Evolutionary conservation across 305 asterid species (phyloP).

Genomic region (Striga hermonthica): DNA sequence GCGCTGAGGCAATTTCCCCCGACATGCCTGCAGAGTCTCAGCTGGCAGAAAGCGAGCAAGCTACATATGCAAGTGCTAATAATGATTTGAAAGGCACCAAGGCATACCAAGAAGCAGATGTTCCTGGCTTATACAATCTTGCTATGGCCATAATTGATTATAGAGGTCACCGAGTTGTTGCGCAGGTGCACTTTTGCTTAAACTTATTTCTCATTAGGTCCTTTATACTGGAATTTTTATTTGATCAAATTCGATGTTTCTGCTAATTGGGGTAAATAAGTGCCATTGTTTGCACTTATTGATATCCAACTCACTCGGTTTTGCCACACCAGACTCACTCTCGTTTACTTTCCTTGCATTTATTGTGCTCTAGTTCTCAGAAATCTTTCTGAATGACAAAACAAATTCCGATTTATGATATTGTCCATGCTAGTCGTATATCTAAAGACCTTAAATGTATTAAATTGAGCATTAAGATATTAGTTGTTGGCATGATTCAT

Average conservation of each 20-base stretch:
- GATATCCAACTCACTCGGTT: conserved; percentile 9
- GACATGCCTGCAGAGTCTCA: conserved; percentile 58
- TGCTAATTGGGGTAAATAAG: neutral
- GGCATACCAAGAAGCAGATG: conserved; percentile 96
- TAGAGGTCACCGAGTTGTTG: conserved; percentile 95
- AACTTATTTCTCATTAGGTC: conserved; percentile 8
- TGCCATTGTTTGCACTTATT: neutral
- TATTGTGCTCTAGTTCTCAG: neutral
- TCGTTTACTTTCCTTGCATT: too few relatives aligned
- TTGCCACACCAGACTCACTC: conserved; percentile 12
- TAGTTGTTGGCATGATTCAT: conserved; percentile 1
- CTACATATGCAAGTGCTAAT: conserved; percentile 96
- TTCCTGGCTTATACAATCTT: conserved; percentile 87
- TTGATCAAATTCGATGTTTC: neutral
- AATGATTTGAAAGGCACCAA: conserved; percentile 96
- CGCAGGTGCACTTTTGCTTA: conserved; percentile 61
- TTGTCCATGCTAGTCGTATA: conserved; percentile 6
- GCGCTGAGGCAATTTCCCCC: conserved; percentile 34
- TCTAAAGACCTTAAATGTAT: neutral
- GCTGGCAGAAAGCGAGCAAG: conserved; percentile 96
- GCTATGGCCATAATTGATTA: conserved; percentile 97
- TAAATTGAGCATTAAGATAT: conserved; percentile 12
- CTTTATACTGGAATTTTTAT: conserved; percentile 3
- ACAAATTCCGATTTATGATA: conserved; percentile 12
- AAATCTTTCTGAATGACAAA: conserved; percentile 12